Evolutionary conservation across 2,329 filamentous ascomycete species (phyloP).

Genomic region (Didymosphaeria variabile): DNA sequence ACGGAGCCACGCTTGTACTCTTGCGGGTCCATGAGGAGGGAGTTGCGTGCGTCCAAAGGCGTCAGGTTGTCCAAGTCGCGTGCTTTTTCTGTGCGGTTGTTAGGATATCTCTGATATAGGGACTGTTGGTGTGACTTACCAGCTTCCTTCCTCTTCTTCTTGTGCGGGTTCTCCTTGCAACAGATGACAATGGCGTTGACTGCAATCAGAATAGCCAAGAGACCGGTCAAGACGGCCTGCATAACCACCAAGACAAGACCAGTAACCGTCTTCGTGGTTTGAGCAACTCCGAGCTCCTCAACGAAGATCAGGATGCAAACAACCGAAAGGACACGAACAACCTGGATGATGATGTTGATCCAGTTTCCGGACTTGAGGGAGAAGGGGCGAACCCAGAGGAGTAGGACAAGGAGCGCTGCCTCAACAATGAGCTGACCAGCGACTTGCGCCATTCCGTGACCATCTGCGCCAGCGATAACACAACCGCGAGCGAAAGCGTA

Average conservation of each 20-base stretch:
- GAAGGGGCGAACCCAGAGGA: constrained; percentile 87
- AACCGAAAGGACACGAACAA: constrained; percentile 88
- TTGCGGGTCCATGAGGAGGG: constrained; percentile 75
- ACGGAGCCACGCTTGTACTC: constrained; percentile 53
- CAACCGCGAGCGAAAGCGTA: constrained; percentile 93
- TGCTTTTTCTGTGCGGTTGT: constrained; percentile 70
- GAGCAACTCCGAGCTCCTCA: constrained; percentile 85
- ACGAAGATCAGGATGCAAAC: constrained; percentile 92
- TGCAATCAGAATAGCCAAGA: constrained; percentile 85
- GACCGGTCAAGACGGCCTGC: constrained; percentile 82
- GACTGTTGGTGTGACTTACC: constrained; percentile 66
- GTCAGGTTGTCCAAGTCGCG: constrained; percentile 85
- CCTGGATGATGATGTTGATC: constrained; percentile 92
- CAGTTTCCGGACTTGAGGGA: constrained; percentile 87
- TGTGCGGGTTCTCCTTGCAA: constrained; percentile 89
- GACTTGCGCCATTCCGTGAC: constrained; percentile 83
- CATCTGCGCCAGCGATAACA: constrained; percentile 84
- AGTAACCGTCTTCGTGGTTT: constrained; percentile 93
- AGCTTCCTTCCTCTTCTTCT: constrained; percentile 85
- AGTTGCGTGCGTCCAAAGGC: constrained; percentile 86
- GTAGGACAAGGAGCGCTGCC: constrained; percentile 76
- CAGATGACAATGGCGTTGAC: constrained; percentile 88
- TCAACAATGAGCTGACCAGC: constrained; percentile 84
- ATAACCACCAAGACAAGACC: constrained; percentile 94
- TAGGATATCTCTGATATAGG: constrained; percentile 29